A percentile compares a stretch with the other conserved stretches of the same genome.
Conservation (phyloP, 768 basidiomycete species). For the Steccherinum ochraceum region DNA sequence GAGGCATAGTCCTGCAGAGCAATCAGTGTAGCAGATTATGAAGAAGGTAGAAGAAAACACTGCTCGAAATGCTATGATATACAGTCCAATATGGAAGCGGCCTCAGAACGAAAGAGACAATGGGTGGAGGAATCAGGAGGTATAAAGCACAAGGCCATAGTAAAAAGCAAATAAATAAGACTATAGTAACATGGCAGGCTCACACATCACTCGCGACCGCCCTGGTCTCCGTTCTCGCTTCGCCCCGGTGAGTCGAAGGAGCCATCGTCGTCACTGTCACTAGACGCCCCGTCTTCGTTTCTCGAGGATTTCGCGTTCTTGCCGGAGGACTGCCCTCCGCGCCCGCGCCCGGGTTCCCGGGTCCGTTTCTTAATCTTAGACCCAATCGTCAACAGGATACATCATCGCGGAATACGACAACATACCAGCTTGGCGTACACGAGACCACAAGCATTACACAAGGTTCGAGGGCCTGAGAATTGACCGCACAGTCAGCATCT, state of each 20-base stretch:
- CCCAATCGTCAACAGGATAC: neutral
- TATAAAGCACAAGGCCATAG: neutral
- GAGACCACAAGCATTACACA: slow-evolving; percentile 83
- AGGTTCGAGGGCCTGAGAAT: slow-evolving; percentile 62
- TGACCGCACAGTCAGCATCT: slow-evolving; percentile 9
- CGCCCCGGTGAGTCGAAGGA: slow-evolving; percentile 23
- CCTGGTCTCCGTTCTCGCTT: slow-evolving; percentile 17
- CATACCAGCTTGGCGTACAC: slow-evolving; percentile 83
- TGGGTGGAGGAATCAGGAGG: neutral
- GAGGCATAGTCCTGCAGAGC: neutral
- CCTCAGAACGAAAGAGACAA: neutral
- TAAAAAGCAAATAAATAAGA: neutral
- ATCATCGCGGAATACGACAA: slow-evolving; percentile 2
- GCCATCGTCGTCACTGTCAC: slow-evolving; percentile 25
- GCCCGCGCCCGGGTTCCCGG: slow-evolving; percentile 18
- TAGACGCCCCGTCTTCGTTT: slow-evolving; percentile 16
- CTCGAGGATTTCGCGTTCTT: neutral
- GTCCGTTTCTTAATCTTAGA: slow-evolving; percentile 25
- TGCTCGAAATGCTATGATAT: neutral
- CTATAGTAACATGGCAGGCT: neutral
- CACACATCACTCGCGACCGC: slow-evolving; percentile 11
- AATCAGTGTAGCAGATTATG: neutral
- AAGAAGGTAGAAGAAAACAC: neutral
- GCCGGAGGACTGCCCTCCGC: slow-evolving; percentile 10
- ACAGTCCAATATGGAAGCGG: neutral